Percentiles rank a stretch among this genome's conserved stretches.
Evolutionary conservation across 768 basidiomycete genomes (phyloP).

Genomic region (Trametes cingulata): DNA sequence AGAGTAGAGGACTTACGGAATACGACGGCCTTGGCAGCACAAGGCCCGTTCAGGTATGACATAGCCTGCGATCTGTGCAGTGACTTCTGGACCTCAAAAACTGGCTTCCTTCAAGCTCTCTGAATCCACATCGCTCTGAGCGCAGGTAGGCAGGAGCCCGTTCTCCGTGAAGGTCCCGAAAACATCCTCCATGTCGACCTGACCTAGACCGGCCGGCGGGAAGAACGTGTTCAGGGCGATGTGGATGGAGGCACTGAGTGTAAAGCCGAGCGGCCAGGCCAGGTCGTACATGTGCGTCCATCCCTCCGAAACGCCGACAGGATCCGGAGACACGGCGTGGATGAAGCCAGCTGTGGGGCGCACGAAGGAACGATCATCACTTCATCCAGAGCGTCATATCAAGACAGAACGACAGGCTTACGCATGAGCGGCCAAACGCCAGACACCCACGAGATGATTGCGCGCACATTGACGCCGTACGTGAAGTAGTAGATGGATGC

Average conservation of each 20-base stretch:
- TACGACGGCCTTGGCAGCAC: not conserved
- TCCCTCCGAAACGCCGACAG: slow-evolving; percentile 5
- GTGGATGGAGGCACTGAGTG: slow-evolving; percentile 19
- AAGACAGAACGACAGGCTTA: not conserved
- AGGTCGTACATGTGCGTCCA: slow-evolving; percentile 21
- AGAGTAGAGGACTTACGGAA: too few species aligned
- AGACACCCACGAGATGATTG: slow-evolving; percentile 25
- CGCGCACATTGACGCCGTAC: slow-evolving; percentile 29
- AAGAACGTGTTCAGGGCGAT: slow-evolving; percentile 21
- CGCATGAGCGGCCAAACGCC: slow-evolving; percentile 26
- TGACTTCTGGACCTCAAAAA: not conserved
- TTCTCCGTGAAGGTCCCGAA: slow-evolving; percentile 24
- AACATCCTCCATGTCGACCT: slow-evolving; percentile 25
- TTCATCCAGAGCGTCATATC: not conserved
- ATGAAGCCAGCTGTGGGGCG: slow-evolving; percentile 18
- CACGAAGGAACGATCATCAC: not conserved
- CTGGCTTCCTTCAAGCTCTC: not conserved
- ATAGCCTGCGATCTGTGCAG: not conserved
- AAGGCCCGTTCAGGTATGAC: not conserved
- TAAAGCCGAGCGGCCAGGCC: slow-evolving; percentile 24
- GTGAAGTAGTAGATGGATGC: slow-evolving; percentile 26
- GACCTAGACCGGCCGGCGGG: slow-evolving; percentile 23
- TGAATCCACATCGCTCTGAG: not conserved
- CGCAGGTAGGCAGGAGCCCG: not conserved
- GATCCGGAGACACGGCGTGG: slow-evolving; percentile 13